Evolutionary conservation across 208 protist species (phyloP).

Genomic region (Balamuthia mandrillaris): DNA sequence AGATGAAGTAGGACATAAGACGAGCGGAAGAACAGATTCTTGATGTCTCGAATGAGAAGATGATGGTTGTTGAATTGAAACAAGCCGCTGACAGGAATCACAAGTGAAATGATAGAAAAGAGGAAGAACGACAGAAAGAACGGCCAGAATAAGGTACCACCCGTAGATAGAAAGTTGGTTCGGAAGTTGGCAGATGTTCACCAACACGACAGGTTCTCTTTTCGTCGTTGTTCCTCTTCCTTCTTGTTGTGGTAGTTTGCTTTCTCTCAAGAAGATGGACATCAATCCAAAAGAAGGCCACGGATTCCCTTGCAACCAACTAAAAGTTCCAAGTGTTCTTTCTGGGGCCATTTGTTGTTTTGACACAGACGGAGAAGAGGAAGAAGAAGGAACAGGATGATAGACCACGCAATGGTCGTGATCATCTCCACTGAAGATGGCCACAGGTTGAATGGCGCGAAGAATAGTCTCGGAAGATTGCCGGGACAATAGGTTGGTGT

Average conservation of each 20-base stretch:
- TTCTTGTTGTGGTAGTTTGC: background rate
- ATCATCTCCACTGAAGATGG: background rate
- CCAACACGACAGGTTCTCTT: background rate
- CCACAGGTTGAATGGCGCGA: background rate
- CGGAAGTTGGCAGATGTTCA: background rate
- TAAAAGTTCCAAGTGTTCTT: conserved; percentile 1
- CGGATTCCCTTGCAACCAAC: conserved; percentile 7
- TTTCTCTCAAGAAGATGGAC: background rate
- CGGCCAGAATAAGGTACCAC: background rate
- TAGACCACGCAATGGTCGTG: conserved; percentile 16
- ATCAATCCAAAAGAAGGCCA: conserved; percentile 8
- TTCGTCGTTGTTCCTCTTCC: background rate
- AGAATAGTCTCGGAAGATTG: background rate
- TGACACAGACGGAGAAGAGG: background rate
- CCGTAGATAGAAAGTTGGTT: background rate
- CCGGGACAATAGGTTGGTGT: background rate
- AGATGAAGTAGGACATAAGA: background rate
- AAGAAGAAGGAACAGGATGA: background rate
- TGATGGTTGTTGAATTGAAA: background rate
- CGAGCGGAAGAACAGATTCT: background rate
- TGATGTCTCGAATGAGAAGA: background rate
- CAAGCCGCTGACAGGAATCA: background rate
- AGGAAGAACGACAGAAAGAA: background rate
- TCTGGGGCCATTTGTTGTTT: background rate
- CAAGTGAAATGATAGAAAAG: background rate